A percentile compares a stretch with the other conserved stretches of the same genome.
These are phyloP conservation scores for Monosporascus sp. DNA, from an alignment of 2,329 filamentous ascomycete genomes.

Conservation along the genomic window DNA sequence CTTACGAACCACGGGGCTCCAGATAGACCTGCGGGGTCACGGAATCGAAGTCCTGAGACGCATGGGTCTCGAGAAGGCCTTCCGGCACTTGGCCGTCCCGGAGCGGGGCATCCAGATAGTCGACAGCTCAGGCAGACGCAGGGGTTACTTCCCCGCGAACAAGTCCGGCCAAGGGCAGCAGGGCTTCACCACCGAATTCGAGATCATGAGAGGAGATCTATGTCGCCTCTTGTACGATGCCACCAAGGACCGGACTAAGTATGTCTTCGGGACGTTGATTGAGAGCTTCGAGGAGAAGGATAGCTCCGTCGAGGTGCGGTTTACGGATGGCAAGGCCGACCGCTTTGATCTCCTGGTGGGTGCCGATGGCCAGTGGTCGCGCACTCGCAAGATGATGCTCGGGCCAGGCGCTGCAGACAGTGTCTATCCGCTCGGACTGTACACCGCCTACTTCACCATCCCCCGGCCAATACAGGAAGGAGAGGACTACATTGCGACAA, in stretches of 20 bases:
- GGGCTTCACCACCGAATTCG: constrained; percentile 42
- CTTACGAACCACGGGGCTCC: constrained; percentile 43
- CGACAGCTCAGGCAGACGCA: constrained; percentile 30
- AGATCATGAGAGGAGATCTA: constrained; percentile 51
- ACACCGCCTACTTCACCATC: constrained; percentile 29
- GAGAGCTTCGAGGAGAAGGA: constrained; percentile 20
- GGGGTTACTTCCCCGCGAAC: constrained; percentile 35
- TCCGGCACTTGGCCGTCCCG: constrained; percentile 36
- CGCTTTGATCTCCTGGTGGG: constrained; percentile 49
- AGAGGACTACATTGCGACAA: constrained; percentile 32
- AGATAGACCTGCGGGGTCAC: constrained; percentile 48
- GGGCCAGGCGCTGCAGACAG: constrained; percentile 18
- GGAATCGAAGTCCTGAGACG: constrained; percentile 44
- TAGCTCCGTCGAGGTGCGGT: constrained; percentile 16
- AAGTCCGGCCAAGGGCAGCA: constrained; percentile 27
- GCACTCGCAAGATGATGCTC: constrained; percentile 38
- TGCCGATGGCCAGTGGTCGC: constrained; percentile 50
- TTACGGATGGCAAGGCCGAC: constrained; percentile 37
- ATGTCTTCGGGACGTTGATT: constrained; percentile 27
- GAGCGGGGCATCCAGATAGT: constrained; percentile 43
- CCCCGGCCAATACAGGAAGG: constrained; percentile 25
- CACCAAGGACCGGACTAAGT: constrained; percentile 19
- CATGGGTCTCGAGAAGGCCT: constrained; percentile 44
- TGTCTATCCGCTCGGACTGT: constrained; percentile 20
- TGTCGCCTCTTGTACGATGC: constrained; percentile 37